Base-by-base conservation (phyloP, 805 yeast species). In the Spathaspora sp. region DNA sequence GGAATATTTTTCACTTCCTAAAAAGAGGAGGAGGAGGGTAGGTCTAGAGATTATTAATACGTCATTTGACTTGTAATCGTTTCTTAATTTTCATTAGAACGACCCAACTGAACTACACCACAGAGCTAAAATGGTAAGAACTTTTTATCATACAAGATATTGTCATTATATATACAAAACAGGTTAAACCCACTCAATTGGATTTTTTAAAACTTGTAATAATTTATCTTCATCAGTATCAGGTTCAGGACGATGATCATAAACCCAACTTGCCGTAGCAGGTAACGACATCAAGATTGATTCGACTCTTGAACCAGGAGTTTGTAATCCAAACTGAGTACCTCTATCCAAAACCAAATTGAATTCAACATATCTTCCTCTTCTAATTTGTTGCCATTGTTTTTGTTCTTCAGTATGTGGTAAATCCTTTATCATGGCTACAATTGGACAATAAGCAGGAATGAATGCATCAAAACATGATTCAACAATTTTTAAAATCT, bases 361-460 rank as follows among this genome's bases (percentile, higher is more conserved):
- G 77, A 92, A 94, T 73, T 94, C 99, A 42, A 93, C 98, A 65
- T 94, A 94, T 67, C 98, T 81, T 42, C 99, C 99, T 65, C 98
- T 84, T 75, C 99, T 86, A 54, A 93, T 73, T 60, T 87, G 90
- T 73, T 94, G 99, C 98, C 98, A 94, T 58, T 89, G 75, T 70
- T 85, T 88, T 65, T 94, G 89, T 57, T 84, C 88, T 42, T 77
- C 81, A 11, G 97, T 90, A 73, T 73, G 92, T 14, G 83, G 83
- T 59, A 76, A 69, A 60, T 89, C 88, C 71, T 82, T 89, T 69
- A 96, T 83, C 61, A 80, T 81, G 28, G 73, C 75, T 50, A 91
- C 75, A 46, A 89, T 78, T 23, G 97, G 94, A 16, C 87, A 66
- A 66, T 93, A 94, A 1, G 96, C 75, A 8, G 90, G 90, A 56